Percentiles rank a stretch among this genome's conserved stretches.
Evolutionary conservation across 2,329 filamentous ascomycete genomes (phyloP).

Genomic region (Alternaria gansuensis): DNA sequence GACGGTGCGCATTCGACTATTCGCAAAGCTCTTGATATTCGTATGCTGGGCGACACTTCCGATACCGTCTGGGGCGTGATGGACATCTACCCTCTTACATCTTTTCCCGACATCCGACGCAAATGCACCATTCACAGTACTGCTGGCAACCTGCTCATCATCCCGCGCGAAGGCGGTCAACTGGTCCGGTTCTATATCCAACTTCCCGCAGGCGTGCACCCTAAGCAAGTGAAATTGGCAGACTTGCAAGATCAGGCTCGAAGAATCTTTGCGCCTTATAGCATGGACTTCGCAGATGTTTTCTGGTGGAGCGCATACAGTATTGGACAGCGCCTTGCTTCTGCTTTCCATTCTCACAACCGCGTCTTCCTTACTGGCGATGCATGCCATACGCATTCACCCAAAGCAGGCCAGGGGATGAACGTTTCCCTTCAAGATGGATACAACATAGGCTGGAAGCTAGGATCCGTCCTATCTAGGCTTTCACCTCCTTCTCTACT

Average conservation of each 20-base stretch:
- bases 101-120: constrained; percentile 62
- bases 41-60: constrained; percentile 68
- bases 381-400: constrained; percentile 73
- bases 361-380: constrained; percentile 76
- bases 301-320: constrained; percentile 78
- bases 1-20: constrained; percentile 64
- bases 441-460: constrained; percentile 67
- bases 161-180: constrained; percentile 63
- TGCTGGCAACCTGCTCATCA: constrained; percentile 60
- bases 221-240: constrained; percentile 62
- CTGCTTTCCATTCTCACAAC: constrained; percentile 71
- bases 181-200: constrained; percentile 71
- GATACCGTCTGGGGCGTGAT: constrained; percentile 68
- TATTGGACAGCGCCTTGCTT: constrained; percentile 75
- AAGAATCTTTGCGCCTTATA: constrained; percentile 64
- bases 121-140: constrained; percentile 60
- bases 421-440: constrained; percentile 68
- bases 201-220: constrained; percentile 60
- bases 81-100: constrained; percentile 61
- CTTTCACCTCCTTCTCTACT: constrained; percentile 65
- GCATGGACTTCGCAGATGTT: constrained; percentile 64
- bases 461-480: constrained; percentile 56
- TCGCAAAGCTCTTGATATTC: constrained; percentile 61
- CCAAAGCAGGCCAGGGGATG: constrained; percentile 75
- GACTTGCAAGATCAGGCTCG: constrained; percentile 64